Evolutionary conservation across 768 basidiomycete species (phyloP).

Genomic region (Infundibulicybe gibba): DNA sequence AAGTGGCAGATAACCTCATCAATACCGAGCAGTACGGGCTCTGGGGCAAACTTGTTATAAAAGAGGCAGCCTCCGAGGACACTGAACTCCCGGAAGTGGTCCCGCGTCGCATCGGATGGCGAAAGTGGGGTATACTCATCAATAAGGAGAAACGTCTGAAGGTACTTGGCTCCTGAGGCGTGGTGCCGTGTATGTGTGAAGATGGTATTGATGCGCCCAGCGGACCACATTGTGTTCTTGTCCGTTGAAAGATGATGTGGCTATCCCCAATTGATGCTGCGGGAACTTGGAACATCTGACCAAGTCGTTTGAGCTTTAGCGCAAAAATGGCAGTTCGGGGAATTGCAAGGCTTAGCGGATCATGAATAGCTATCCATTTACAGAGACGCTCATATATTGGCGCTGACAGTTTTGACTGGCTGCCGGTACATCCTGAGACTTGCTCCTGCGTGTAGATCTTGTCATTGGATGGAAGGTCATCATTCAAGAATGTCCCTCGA

Average conservation of each 20-base stretch:
- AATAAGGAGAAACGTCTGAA: background rate
- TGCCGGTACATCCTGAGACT: no score
- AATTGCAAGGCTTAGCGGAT: no score
- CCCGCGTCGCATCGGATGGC: background rate
- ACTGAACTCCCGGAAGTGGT: constrained; percentile 7
- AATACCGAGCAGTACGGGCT: constrained; percentile 1
- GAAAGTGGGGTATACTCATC: background rate
- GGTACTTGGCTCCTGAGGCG: background rate
- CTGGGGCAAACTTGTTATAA: constrained; percentile 1
- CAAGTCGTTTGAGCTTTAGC: background rate
- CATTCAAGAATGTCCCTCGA: constrained; percentile 10
- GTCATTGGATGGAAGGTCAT: constrained; percentile 9
- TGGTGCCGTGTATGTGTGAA: background rate
- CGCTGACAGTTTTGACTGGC: no score
- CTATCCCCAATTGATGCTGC: background rate
- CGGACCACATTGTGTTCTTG: background rate
- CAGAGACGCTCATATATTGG: no score
- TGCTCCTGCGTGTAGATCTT: no score
- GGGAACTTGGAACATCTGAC: background rate
- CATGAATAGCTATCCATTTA: background rate
- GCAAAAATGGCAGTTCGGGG: background rate
- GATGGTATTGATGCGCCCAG: background rate
- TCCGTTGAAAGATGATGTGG: background rate
- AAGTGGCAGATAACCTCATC: constrained; percentile 11
- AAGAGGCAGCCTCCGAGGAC: constrained; percentile 10